These are phyloP conservation scores for Mycena pura DNA, from an alignment of 768 basidiomycete genomes.

Conservation along the genomic window DNA sequence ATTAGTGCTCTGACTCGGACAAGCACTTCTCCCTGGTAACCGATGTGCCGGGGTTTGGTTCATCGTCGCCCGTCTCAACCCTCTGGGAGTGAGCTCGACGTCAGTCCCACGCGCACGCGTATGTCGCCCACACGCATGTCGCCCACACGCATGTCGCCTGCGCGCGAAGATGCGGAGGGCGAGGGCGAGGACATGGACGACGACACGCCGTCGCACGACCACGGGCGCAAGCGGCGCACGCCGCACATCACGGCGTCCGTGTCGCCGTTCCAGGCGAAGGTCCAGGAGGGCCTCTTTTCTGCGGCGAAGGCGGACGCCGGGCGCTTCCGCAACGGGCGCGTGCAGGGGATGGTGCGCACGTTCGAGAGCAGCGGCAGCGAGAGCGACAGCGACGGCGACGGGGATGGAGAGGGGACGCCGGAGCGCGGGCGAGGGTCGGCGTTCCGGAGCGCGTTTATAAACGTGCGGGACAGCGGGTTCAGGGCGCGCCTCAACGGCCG, in stretches of 20 bases:
- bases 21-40: no score
- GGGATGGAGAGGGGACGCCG: no score
- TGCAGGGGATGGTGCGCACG: slow-evolving; percentile 25
- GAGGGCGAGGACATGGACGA: slow-evolving; percentile 4
- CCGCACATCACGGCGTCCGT: slow-evolving; percentile 11
- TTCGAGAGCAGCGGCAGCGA: slow-evolving; percentile 29
- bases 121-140: slow-evolving; percentile 11
- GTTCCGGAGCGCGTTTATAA: no score
- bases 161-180: neutral
- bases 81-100: slow-evolving; percentile 1
- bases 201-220: slow-evolving; percentile 14
- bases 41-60: no score
- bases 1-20: no score
- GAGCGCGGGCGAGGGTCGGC: slow-evolving; percentile 9
- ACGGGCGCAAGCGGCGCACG: neutral
- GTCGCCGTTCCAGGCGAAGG: slow-evolving; percentile 9
- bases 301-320: neutral
- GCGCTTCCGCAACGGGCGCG: slow-evolving; percentile 23
- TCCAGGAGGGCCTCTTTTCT: neutral
- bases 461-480: slow-evolving; percentile 6
- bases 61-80: slow-evolving; percentile 1
- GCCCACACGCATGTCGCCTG: neutral
- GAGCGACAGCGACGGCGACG: no score
- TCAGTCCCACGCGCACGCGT: neutral
- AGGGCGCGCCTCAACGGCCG: neutral